Evolutionary conservation across 2,329 filamentous ascomycete species (phyloP), one percentile per base, ranked within the genome.

Genomic region (Colletotrichum salicis): DNA sequence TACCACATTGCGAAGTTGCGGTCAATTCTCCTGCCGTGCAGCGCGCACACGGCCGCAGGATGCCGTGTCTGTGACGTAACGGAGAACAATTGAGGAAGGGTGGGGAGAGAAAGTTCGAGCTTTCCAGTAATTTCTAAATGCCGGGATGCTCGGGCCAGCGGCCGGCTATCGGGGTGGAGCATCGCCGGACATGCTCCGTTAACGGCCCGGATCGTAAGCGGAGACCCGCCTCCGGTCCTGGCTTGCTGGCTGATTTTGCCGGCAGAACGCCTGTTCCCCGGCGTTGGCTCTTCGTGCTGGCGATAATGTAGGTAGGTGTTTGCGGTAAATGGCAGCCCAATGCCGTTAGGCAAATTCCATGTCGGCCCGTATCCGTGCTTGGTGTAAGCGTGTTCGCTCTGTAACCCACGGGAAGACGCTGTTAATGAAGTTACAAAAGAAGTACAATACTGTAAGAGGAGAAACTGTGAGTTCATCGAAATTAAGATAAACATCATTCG

Each of bases 281-380:
- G 86, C 74, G 97, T 97, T 74, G 78, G 88, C 41, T 92, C 90
- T 0, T 95, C 95, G 75, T 90, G 96, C 41, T 89, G 0, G 95
- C 88, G 63, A 97, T 80, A 0, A 95, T 90, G 93, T 94, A 97
- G 0, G 95, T 95, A 97, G 0, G 95, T 95, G 19, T 97, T 94
- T 4, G 93, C 80, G 0, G 93, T 95, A 72, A 98, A 80, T 2
- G 88, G 79, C 1, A 83, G 81, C n/a, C 91, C 91, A 73, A 97
- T 88, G 0, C 91, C 93, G 5, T 94, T 95, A 10, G 98, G 82
- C 54, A 97, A 79, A 73, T 90, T 93, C 4, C 91, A 93, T 0
- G 93, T 94, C 1, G 87, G 90, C 6, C 88, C 88, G 76, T 92
- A 91, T 0, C 93, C 93, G 56, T 97, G 82, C 12, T 90, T 89